Evolutionary conservation across 768 basidiomycete genomes (phyloP), one percentile per base, ranked within the genome.

Genomic region (Macrolepiota dolichaula): DNA sequence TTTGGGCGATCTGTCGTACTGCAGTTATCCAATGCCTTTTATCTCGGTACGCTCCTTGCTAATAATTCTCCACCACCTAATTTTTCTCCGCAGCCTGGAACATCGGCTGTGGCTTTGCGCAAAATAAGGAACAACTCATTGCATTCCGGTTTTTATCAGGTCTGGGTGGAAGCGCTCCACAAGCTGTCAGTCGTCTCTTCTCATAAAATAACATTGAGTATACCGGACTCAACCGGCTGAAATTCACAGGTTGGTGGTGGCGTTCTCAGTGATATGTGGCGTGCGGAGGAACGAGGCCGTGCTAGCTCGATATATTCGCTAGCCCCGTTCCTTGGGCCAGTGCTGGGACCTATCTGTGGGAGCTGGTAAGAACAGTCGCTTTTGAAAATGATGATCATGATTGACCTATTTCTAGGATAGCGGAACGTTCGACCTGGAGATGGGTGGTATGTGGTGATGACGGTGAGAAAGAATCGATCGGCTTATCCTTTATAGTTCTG

Each of bases 141-240:
- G 85, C 76, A 0, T 91, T 91, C 66, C 82, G 89, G 19, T 83
- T 92, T 64, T 71, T 91, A 1, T 74, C 88, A 1, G 89, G 90
- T 1, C 61, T 92, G 1, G 91, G 90, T 27, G 91, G 89, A 0
- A 86, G 87, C 57, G 89, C 89, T 0, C 87, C 89, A 6, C 73
- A 89, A 1, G 72, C 84, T 4, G 83, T 89, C 64, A n/a, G 76
- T 67, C 60, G 74, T 67, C 2, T 79, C 29, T 32, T 7, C 29
- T 32, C 7, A 32, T 32, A 7, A 76, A 1, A 66, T 74, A 7
- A 76, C 2, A 66, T 74, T 2, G 75, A 75, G 11, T 25, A 51
- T 80, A 1, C 76, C 75, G 24, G 10, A 3, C 25, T 38, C 17
- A 32, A 32, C 29, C 7, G 29, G 29, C 6, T 50, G 22, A 49